Percentiles rank a stretch among this genome's conserved stretches.
phyloP scores from a whole-genome alignment of 2,329 filamentous ascomycete species.

The Paecilomyces dactylethromorphus region DNA sequence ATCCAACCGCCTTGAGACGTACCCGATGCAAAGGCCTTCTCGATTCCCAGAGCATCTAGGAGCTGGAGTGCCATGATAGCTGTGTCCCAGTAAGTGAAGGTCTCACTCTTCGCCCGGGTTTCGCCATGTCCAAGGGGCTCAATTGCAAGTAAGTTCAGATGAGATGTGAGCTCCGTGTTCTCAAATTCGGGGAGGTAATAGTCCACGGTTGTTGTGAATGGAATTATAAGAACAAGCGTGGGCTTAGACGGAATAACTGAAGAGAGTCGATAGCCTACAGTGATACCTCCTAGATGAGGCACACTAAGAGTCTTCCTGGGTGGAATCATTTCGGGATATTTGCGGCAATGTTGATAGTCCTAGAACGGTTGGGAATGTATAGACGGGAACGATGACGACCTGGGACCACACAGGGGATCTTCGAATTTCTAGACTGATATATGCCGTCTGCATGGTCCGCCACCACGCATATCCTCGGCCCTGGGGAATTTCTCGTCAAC shows the following conservation, averaged over 20 bases:
- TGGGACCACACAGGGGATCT: background rate
- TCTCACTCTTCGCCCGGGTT: slow-evolving; percentile 33
- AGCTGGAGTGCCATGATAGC: slow-evolving; percentile 45
- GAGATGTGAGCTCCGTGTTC: slow-evolving; percentile 22
- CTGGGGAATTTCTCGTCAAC: background rate
- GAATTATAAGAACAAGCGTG: slow-evolving; percentile 42
- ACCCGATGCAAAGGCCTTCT: slow-evolving; percentile 37
- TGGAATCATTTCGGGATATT: background rate
- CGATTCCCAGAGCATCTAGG: slow-evolving; percentile 38
- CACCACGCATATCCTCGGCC: background rate
- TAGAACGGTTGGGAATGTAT: background rate
- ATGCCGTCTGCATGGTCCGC: background rate
- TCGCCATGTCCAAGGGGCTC: slow-evolving; percentile 45
- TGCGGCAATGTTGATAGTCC: background rate
- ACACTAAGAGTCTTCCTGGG: slow-evolving; percentile 25
- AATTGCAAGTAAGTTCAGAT: slow-evolving; percentile 42
- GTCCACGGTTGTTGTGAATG: slow-evolving; percentile 40
- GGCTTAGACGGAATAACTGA: slow-evolving; percentile 35
- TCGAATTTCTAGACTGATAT: background rate
- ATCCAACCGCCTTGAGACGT: slow-evolving; percentile 48
- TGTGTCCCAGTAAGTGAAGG: slow-evolving; percentile 47
- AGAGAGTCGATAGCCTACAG: slow-evolving; percentile 38
- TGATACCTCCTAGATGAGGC: slow-evolving; percentile 41
- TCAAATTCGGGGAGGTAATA: slow-evolving; percentile 31
- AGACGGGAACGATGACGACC: background rate